phyloP scores from a whole-genome alignment of 106 monocot species.

The Amphibolis antarctica region DNA sequence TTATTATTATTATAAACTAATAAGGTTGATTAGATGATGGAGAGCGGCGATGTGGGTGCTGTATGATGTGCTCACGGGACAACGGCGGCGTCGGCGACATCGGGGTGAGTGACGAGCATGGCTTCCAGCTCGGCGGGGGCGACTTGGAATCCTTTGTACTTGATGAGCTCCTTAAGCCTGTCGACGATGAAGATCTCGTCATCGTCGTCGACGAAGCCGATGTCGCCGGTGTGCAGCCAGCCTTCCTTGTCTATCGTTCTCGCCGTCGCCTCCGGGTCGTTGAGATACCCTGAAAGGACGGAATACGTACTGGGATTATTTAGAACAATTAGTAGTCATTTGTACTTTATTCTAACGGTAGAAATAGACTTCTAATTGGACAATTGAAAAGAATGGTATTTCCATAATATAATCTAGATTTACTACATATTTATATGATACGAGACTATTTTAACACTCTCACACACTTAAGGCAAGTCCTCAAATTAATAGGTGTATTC shows the following conservation, averaged over 20 bases:
- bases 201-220: constrained; percentile 66
- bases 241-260: constrained; percentile 70
- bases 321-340: no score
- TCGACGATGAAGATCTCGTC: constrained; percentile 94
- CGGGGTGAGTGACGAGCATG: constrained; percentile 16
- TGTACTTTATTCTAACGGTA: no score
- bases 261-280: constrained; percentile 66
- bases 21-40: no score
- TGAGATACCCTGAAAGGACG: constrained; percentile 63
- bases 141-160: constrained; percentile 48
- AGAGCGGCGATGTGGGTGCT: background rate
- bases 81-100: constrained; percentile 24
- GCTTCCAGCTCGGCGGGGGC: constrained; percentile 28
- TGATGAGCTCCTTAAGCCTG: constrained; percentile 82
- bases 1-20: no score
- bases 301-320: no score
- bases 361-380: no score
- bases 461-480: no score
- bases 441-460: no score
- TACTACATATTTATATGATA: no score
- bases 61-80: constrained; percentile 17
- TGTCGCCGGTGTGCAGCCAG: constrained; percentile 89
- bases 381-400: no score
- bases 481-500: no score
- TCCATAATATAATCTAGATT: no score